Evolutionary conservation across 2,329 filamentous ascomycete species (phyloP).

Genomic region (Aspergillus tubingensis): DNA sequence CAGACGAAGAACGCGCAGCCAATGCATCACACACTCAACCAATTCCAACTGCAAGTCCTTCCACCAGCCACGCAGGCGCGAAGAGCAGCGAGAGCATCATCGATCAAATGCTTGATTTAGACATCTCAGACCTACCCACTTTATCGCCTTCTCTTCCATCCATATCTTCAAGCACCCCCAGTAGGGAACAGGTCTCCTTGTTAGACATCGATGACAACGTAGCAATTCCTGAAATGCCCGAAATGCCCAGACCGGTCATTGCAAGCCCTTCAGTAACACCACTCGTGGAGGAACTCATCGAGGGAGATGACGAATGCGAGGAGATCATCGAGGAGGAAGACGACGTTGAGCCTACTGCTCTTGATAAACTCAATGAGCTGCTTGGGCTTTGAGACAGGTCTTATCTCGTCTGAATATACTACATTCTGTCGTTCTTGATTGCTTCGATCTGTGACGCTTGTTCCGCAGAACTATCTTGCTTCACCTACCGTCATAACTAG

Average conservation of each 20-base stretch:
- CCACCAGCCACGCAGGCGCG: neutral
- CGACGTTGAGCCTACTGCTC: constrained; percentile 26
- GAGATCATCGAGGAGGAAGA: constrained; percentile 28
- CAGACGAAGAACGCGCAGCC: constrained; percentile 3
- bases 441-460: neutral
- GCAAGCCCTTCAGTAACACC: neutral
- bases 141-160: neutral
- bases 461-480: neutral
- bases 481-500: no score
- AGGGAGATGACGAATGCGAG: neutral
- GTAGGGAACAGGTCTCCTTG: constrained; percentile 7
- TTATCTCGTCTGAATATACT: neutral
- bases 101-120: constrained; percentile 26
- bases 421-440: neutral
- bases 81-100: constrained; percentile 12
- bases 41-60: neutral
- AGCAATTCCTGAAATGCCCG: neutral
- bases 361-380: constrained; percentile 29
- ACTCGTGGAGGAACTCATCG: neutral
- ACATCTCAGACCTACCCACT: constrained; percentile 8
- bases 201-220: constrained; percentile 19
- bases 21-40: neutral
- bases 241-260: neutral
- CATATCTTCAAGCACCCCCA: neutral
- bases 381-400: constrained; percentile 15